Evolutionary conservation across 306 rosid genomes (phyloP).

Genomic region (Mimosa pudica): DNA sequence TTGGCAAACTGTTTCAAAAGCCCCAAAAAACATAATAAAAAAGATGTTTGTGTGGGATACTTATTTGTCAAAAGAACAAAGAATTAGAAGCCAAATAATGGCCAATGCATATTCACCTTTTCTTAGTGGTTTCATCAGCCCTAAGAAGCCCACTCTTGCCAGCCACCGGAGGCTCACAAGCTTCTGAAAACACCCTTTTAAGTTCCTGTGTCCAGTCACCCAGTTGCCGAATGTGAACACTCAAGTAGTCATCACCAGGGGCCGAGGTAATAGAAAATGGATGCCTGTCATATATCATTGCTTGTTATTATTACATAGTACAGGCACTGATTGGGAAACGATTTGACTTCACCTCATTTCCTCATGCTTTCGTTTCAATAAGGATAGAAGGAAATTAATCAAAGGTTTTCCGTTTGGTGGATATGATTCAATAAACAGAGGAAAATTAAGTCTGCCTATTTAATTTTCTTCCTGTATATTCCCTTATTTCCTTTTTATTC

Average conservation of each 20-base stretch:
- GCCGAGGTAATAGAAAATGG: constrained; percentile 99
- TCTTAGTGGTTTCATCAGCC: constrained; percentile 96
- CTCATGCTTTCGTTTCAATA: background rate
- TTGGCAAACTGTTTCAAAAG: constrained; percentile 68
- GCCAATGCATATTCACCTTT: constrained; percentile 52
- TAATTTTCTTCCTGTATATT: background rate
- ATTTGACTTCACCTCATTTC: constrained; percentile 9
- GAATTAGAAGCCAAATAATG: constrained; percentile 24
- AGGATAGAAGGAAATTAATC: constrained; percentile 18
- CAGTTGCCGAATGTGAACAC: constrained; percentile 97
- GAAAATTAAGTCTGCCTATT: constrained; percentile 4
- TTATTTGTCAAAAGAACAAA: constrained; percentile 16
- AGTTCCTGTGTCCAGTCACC: constrained; percentile 99
- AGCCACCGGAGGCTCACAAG: constrained; percentile 86
- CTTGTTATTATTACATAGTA: constrained; percentile 29
- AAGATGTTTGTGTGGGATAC: background rate
- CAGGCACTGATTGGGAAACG: constrained; percentile 1
- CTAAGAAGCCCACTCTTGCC: constrained; percentile 98
- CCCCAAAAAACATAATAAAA: background rate
- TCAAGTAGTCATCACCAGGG: constrained; percentile 97
- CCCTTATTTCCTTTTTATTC: constrained; percentile 3
- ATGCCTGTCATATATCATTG: constrained; percentile 66
- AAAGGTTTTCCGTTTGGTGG: constrained; percentile 1
- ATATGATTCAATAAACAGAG: constrained; percentile 25
- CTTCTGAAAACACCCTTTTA: constrained; percentile 87